Base-by-base conservation (phyloP, 2,329 filamentous ascomycete species). In the Beauveria caledonica region DNA sequence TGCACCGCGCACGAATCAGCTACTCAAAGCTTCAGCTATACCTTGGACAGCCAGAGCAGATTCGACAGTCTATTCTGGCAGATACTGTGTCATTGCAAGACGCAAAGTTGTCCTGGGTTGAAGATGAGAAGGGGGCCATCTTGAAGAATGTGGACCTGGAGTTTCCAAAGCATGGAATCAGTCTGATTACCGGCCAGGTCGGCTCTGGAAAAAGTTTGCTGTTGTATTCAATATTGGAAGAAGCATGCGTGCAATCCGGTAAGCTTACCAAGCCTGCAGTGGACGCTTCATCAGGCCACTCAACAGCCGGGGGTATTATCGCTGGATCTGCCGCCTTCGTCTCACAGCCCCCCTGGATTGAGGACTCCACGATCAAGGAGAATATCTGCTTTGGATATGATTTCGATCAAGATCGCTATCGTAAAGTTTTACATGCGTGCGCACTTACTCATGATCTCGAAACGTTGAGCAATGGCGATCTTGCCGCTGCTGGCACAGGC, bases 331-430 rank as follows among this genome's bases (percentile, higher is more conserved):
- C 88, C 51, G 87, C 87, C 0, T 90, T 84, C 65, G 86, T 89
- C 21, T 82, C 86, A 6, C 86, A 89, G 68, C 88, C 88, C 19
- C 87, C 87, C 0, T 90, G 87, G 87, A 88, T 91, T 56, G 87
- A 90, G 67, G 90, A 91, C 65, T 85, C 84, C 1, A 86, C 81
- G 4, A 84, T 91, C 62, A 83, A 79, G 62, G 83, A 88, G 23
- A 91, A 91, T 65, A 86, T 91, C 51, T 69, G 88, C 0, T 90
- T 90, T 63, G 87, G 86, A 0, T 73, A 89, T 2, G 86, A 86
- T 0, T 80, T 78, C 25, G 84, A 90, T 61, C 74, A 82, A 52
- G 73, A 78, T 10, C 81, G 88, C 42, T 91, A 90, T 68, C 73
- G 76, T 1, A 82, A 85, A 66, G 87, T 88, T 0, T 70, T 89